phyloP scores from a whole-genome alignment of 139 green algal genomes.

The Deuterostichococcus epilithicus region DNA sequence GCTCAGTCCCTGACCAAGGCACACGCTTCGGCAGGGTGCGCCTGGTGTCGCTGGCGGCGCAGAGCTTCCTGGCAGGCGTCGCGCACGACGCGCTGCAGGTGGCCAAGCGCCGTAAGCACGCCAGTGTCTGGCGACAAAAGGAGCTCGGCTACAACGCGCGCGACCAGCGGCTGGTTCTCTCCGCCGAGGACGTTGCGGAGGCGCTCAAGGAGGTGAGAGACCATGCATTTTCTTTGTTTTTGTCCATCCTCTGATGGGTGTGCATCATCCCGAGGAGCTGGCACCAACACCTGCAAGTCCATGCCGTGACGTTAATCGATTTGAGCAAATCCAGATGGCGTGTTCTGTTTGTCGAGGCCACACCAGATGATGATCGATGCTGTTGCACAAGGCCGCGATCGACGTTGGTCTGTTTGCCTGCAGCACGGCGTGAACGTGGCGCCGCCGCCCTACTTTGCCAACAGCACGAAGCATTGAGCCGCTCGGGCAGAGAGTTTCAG shows the following conservation, averaged over 20 bases:
- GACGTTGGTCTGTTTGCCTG: too few relatives aligned
- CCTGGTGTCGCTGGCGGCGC: constrained; percentile 38
- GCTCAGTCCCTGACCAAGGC: background rate
- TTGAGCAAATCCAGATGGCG: too few relatives aligned
- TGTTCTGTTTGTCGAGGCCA: too few relatives aligned
- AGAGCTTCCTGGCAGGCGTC: constrained; percentile 29
- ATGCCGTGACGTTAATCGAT: too few relatives aligned
- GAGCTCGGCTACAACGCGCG: constrained; percentile 20
- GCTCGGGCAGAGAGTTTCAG: too few relatives aligned
- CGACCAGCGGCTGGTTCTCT: constrained; percentile 25
- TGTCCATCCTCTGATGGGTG: background rate
- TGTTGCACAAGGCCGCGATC: too few relatives aligned
- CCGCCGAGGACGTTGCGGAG: constrained; percentile 29
- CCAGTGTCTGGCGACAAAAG: constrained; percentile 15
- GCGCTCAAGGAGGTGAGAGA: constrained; percentile 29
- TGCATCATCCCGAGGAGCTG: too few relatives aligned
- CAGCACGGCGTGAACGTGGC: constrained; percentile 33
- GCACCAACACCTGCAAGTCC: too few relatives aligned
- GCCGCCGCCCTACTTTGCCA: constrained; percentile 18
- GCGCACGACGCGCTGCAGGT: constrained; percentile 28
- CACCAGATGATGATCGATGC: too few relatives aligned
- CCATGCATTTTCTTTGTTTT: background rate
- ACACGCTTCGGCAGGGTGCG: constrained; percentile 21
- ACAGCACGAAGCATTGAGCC: background rate
- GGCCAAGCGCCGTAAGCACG: constrained; percentile 26